Evolutionary conservation across 768 basidiomycete species (phyloP), one percentile per base, ranked within the genome.

Genomic region (Cystofilobasidium bisporidii): DNA sequence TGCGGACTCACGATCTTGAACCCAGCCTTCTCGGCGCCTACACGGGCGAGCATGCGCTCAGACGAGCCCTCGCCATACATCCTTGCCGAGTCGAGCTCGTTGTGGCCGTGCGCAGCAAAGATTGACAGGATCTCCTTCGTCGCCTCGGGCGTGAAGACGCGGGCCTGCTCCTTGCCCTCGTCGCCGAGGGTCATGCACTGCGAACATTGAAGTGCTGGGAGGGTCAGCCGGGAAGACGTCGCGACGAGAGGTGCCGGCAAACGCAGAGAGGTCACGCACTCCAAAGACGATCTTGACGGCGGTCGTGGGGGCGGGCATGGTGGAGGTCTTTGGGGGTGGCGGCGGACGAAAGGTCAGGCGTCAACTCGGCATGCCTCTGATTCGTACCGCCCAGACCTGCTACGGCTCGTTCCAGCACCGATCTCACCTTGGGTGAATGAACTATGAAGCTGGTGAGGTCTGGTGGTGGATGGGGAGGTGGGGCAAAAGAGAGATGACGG

Each of bases 1-100:
- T n/a, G 2, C 8, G n/a, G 20, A 3, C 32, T 36, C 22, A 36
- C 30, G 26, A 43, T n/a, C 15, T 24, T 26, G 15, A 64, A 57
- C 24, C 50, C 64, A 33, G 28, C 24, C 38, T n/a, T 20, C 38
- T 59, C 57, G 18, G 53, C 64, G 5, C 32, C 36, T n/a, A 65
- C 36, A 10, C 36, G 55, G 17, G 40, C 64, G 24, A 65, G 57
- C 30, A 59, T 58, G 17, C 26, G 26, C 40, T 87, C 84, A 10
- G 83, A 83, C 0, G 84, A 84, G 1, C 84, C 83, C 30, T 78
- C 79, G 15, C 76, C 78, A 65, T 86, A 84, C 10, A 78, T 71
- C 22, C 82, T 60, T 15, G 56, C 28, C 17, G 32, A 33, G 20
- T 43, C 57, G 43, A 72, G 57, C 38, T 60, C 59, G 12, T 20